A percentile compares a stretch with the other conserved stretches of the same genome.
Conservation (phyloP, 305 asterid genomes). For the Fraxinus sp. region DNA sequence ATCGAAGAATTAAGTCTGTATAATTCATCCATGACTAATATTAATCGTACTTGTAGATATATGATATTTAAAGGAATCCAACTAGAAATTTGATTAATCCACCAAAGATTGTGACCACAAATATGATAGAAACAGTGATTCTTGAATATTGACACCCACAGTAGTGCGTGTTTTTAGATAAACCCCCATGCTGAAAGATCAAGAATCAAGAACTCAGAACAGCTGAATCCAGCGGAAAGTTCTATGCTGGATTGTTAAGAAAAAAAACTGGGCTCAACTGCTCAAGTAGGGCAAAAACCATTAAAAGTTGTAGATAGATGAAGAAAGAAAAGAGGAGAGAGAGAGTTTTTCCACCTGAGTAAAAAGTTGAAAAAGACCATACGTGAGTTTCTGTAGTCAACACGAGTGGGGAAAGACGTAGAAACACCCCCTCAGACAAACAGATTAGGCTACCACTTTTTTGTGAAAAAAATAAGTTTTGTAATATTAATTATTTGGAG, state of each 20-base stretch:
- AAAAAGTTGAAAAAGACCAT: not conserved
- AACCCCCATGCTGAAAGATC: not conserved
- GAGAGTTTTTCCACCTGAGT: not conserved
- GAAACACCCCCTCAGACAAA: not conserved
- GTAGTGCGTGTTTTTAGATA: slow-evolving; percentile 3
- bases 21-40: slow-evolving; percentile 49
- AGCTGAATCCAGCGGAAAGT: slow-evolving; percentile 15
- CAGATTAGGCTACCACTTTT: not conserved
- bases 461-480: not conserved
- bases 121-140: not conserved
- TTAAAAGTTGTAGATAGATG: not conserved
- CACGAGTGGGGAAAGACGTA: slow-evolving; percentile 3
- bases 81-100: not conserved
- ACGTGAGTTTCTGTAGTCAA: slow-evolving; percentile 2
- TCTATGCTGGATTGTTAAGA: not conserved
- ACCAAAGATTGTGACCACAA: not conserved
- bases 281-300: not conserved
- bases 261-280: not conserved
- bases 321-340: not conserved
- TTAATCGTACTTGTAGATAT: slow-evolving; percentile 20
- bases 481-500: too few relatives aligned
- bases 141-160: not conserved
- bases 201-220: not conserved
- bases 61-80: slow-evolving; percentile 16
- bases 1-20: slow-evolving; percentile 47